A percentile compares a stretch with the other conserved stretches of the same genome.
Conservation (phyloP, 1,284 basidiomycete species). For the Cutaneotrichosporon sp. region DNA sequence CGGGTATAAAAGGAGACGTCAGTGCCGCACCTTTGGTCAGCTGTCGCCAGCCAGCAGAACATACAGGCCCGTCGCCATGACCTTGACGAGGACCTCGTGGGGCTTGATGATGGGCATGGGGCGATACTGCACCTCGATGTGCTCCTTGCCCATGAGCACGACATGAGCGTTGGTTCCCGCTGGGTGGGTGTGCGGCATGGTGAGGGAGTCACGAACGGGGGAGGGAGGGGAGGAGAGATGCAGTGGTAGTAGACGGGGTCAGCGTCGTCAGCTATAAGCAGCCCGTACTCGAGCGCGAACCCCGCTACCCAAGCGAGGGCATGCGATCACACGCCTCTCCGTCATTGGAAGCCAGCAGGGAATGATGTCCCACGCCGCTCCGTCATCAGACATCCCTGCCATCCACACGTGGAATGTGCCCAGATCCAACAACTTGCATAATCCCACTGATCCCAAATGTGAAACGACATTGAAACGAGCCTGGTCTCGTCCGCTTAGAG, state of each 20-base stretch:
- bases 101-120: constrained; percentile 19
- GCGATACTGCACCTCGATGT: constrained; percentile 24
- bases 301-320: no score
- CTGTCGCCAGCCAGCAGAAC: no score
- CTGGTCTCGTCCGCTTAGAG: no score
- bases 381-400: no score
- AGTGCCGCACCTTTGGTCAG: constrained; percentile 21
- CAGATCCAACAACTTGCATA: neutral
- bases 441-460: neutral
- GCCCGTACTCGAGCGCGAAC: no score
- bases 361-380: constrained; percentile 2
- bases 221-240: no score
- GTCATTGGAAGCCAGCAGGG: no score
- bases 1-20: constrained; percentile 32
- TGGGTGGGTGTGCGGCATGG: neutral
- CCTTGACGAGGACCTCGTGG: constrained; percentile 29
- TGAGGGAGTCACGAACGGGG: no score
- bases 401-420: no score
- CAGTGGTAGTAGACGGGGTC: neutral
- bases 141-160: constrained; percentile 20
- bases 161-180: constrained; percentile 14
- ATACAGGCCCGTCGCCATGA: constrained; percentile 33
- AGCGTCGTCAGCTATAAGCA: neutral
- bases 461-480: no score
- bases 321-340: no score